Base-by-base conservation (phyloP, 176 grass and related monocot species). In the Ananas comosus region DNA sequence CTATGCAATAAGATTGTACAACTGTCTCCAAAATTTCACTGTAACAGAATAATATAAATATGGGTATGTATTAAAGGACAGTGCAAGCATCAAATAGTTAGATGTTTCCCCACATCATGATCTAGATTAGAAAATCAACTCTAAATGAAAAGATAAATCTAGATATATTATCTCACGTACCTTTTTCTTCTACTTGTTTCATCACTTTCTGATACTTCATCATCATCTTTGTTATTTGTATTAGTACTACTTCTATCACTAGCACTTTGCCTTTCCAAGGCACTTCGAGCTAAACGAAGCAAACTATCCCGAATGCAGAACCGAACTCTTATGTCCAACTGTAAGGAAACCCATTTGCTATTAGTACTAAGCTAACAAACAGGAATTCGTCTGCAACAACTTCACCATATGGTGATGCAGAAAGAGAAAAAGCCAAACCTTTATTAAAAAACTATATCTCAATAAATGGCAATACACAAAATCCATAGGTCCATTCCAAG, bases 231-330 rank as follows among this genome's bases (percentile, higher is more conserved):
- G 59, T 70, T 76, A 61, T 51, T 77, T 70, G 80, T 86, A 70
- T 79, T 83, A 65, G 74, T 79, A 53, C 76, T 89, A 82, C 68
- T 97, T 80, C 74, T 90, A 53, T 92, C 82, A 42, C 74, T 67
- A 64, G 77, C 17, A 83, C 73, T 79, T 83, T 97, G 82, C 73
- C 93, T 92, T 77, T 92, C 82, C 71, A 83, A 72, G 51, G 86
- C 72, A 90, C 89, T 92, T 81, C 57, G 69, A 64, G 89, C 86
- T 80, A 97, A 81, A 68, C 93, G 88, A 75, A 92, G 72, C 74
- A 97, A 79, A 84, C 93, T 92, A 72, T 97, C 89, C 76, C 80
- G 81, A 78, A 97, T 82, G 61, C 93, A 88, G 23, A 81, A 49
- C 49, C 82, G 83, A 70, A 91, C 82, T 81, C 75, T 83, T 72